These are phyloP conservation scores for Xerocomus brunneocitrinus DNA, from an alignment of 768 basidiomycete species.

Conservation along the genomic window DNA sequence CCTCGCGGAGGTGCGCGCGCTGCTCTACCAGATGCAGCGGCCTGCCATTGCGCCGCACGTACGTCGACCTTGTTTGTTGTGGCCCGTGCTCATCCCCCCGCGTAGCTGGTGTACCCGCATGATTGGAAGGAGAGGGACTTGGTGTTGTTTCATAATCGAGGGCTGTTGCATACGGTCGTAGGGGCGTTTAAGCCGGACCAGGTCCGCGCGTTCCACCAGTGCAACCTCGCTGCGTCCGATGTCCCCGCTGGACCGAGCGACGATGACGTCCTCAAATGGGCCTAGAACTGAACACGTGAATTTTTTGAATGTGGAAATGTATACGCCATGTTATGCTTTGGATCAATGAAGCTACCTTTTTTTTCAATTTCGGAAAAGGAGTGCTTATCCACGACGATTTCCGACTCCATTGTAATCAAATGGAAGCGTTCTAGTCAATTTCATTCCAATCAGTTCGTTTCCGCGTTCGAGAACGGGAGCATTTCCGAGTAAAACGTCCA, in stretches of 20 bases:
- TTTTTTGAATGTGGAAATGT: not conserved
- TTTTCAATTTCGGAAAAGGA: too few relatives aligned
- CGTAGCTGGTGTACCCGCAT: conserved; percentile 78
- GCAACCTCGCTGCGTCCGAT: conserved; percentile 53
- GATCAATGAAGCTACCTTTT: conserved; percentile 6
- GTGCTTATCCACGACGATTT: not conserved
- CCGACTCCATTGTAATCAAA: not conserved
- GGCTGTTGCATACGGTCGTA: conserved; percentile 62
- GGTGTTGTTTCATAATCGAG: conserved; percentile 71
- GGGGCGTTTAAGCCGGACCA: conserved; percentile 53
- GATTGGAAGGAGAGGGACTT: conserved; percentile 74
- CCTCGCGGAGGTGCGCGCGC: conserved; percentile 61
- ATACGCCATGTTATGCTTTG: not conserved
- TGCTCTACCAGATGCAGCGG: conserved; percentile 83
- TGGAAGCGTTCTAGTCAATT: too few relatives aligned
- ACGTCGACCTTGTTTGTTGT: not conserved
- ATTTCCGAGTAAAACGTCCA: conserved; percentile 19
- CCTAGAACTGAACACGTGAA: conserved; percentile 23
- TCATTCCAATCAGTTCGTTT: not conserved
- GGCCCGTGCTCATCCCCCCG: not conserved
- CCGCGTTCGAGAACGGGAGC: not conserved
- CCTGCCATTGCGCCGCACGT: conserved; percentile 82
- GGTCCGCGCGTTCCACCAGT: conserved; percentile 50
- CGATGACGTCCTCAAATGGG: conserved; percentile 43
- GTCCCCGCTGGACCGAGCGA: conserved; percentile 44